phyloP scores from a whole-genome alignment of 2,329 filamentous ascomycete species.

The Fusarium brevicatenulatum region DNA sequence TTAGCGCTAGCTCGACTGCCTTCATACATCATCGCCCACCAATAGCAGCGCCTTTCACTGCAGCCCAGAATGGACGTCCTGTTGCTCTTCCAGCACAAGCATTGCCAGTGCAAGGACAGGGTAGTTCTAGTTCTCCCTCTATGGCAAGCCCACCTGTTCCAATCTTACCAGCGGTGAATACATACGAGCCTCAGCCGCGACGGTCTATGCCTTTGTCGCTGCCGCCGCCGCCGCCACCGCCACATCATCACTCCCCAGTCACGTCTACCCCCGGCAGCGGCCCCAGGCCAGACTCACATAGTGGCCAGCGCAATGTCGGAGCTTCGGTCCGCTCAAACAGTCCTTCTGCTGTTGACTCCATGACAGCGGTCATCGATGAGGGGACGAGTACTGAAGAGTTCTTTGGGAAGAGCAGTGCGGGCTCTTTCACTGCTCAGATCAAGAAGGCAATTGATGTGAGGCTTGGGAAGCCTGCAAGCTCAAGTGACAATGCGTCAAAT shows the following conservation, averaged over 20 bases:
- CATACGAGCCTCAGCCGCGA: not conserved
- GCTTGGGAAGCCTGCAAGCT: conserved; percentile 29
- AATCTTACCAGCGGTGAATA: not conserved
- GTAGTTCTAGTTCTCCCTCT: not conserved
- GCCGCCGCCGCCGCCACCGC: not conserved
- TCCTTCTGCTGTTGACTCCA: conserved; percentile 55
- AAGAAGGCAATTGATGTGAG: conserved; percentile 54
- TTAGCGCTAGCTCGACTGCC: conserved; percentile 28
- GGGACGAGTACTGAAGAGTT: conserved; percentile 54
- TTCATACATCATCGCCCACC: conserved; percentile 1
- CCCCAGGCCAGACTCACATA: conserved; percentile 8
- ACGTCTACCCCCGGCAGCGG: conserved; percentile 21
- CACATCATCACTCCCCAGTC: conserved; percentile 19
- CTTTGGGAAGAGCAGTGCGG: conserved; percentile 59
- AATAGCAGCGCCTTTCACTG: not conserved
- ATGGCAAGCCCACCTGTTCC: not conserved
- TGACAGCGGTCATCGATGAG: conserved; percentile 57
- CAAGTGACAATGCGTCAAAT: not conserved
- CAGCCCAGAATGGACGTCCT: not conserved
- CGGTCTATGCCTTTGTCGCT: not conserved
- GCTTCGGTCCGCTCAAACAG: conserved; percentile 30
- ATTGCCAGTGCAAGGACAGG: not conserved
- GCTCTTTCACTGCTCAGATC: conserved; percentile 59
- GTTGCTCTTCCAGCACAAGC: not conserved
- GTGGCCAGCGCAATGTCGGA: conserved; percentile 5